Base-by-base conservation (phyloP, 2,329 filamentous ascomycete species). In the Orbilia quercus region DNA sequence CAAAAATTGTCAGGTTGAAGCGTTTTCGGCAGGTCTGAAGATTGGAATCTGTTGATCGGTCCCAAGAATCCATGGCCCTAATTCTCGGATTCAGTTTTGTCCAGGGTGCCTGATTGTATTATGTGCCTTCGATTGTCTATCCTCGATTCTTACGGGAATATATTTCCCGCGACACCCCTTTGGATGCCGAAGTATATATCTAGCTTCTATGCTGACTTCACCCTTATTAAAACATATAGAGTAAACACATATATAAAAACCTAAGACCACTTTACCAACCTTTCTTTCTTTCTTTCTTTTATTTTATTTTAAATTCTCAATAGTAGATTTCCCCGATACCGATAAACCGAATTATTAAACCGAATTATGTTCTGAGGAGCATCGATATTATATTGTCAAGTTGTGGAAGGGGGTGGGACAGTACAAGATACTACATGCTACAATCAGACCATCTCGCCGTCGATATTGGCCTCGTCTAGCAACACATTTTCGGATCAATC, bases 1-100 rank as follows among this genome's bases (percentile, higher is more conserved):
- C 7, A 57, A 36, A 23, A 20, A 36, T 53, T n/a, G 38, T 22
- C 18, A 57, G 50, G 50, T 42, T 45, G 36, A 28, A 53, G 20
- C 34, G 40, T 25, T 72, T 72, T 54, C 38, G 48, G 53, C 67
- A 65, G 51, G 36, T 50, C 12, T 5, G 44, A 48, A 25, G 5
- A 42, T 50, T 23, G 38, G 44, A 57, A 50, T 48, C 23, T 70
- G 65, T 42, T 48, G 57, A 70, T 70, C 65, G 25, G 34, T 12
- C 31, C 25, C 40, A 48, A 47, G 48, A 38, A 54, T 47, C 45
- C 53, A 25, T 9, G 20, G 40, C 47, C 48, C 65, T 44, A 67
- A 50, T 31, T 44, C 64, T 55, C 42, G 57, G 66, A 51, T 50
- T 42, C 40, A 50, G 22, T n/a, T 58, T 64, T 22, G 65, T 48